Evolutionary conservation across 306 rosid genomes (phyloP).

Genomic region (Lablab purpureus): DNA sequence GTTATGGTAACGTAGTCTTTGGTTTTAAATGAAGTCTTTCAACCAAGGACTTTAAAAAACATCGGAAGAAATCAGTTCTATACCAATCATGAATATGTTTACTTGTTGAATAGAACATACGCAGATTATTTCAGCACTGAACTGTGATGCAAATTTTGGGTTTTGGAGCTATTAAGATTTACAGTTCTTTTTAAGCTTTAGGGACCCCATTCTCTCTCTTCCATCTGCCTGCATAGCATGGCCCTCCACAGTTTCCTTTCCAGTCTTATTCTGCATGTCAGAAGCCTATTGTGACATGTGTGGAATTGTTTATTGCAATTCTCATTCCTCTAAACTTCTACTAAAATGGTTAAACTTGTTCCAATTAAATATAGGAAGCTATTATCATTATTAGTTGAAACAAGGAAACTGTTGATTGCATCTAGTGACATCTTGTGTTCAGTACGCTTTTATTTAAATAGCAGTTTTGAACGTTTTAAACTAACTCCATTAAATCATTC

Average conservation of each 20-base stretch:
- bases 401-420: slow-evolving; percentile 23
- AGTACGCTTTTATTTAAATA: slow-evolving; percentile 25
- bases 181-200: not conserved
- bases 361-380: slow-evolving; percentile 22
- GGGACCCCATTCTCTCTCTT: not conserved
- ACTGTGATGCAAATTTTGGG: slow-evolving; percentile 26
- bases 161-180: slow-evolving; percentile 22
- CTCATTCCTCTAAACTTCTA: slow-evolving; percentile 15
- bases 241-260: not conserved
- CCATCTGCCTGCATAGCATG: slow-evolving; percentile 9
- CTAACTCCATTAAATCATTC: slow-evolving; percentile 12
- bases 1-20: slow-evolving; percentile 6
- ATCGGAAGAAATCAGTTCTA: not conserved
- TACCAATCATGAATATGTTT: not conserved
- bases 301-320: slow-evolving; percentile 22
- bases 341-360: not conserved
- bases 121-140: slow-evolving; percentile 26
- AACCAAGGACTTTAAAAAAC: not conserved
- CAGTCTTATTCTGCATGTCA: slow-evolving; percentile 12
- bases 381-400: slow-evolving; percentile 5
- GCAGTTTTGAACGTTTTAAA: slow-evolving; percentile 3
- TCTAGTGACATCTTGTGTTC: slow-evolving; percentile 21
- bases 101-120: slow-evolving; percentile 23
- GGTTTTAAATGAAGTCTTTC: slow-evolving; percentile 33
- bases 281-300: not conserved